A percentile compares a stretch with the other conserved stretches of the same genome.
phyloP scores from a whole-genome alignment of 495 filamentous ascomycete genomes.

The Lentithecium fluviatile region DNA sequence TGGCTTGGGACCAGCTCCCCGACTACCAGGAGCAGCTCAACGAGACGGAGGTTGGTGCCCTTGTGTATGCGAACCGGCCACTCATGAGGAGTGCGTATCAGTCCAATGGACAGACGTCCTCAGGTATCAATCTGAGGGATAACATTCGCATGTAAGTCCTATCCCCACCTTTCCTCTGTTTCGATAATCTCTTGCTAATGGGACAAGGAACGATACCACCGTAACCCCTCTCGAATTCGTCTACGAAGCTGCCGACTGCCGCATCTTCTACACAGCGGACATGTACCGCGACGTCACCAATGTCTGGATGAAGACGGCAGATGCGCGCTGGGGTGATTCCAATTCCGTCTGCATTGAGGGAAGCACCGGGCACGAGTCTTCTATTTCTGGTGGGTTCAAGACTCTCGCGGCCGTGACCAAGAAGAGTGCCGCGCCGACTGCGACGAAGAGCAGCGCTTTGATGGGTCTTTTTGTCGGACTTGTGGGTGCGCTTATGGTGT shows the following conservation, averaged over 20 bases:
- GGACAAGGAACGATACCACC: slow-evolving; percentile 8
- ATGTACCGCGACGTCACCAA: slow-evolving; percentile 17
- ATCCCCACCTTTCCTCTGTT: neutral
- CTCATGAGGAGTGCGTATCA: slow-evolving; percentile 18
- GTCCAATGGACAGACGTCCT: neutral
- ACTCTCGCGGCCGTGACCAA: neutral
- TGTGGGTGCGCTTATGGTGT: slow-evolving; percentile 1
- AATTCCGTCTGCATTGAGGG: slow-evolving; percentile 27
- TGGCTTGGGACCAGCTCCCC: slow-evolving; percentile 4
- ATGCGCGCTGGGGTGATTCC: slow-evolving; percentile 34
- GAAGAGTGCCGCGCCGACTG: neutral
- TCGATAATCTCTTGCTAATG: neutral
- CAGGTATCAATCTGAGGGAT: slow-evolving; percentile 32
- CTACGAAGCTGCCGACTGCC: slow-evolving; percentile 37
- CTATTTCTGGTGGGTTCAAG: slow-evolving; percentile 6
- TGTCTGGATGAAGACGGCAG: slow-evolving; percentile 32
- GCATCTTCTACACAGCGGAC: slow-evolving; percentile 31
- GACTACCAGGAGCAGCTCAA: slow-evolving; percentile 18
- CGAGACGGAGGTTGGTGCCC: slow-evolving; percentile 23
- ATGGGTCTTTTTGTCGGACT: neutral
- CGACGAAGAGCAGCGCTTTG: neutral
- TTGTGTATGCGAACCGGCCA: slow-evolving; percentile 20
- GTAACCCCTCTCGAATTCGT: slow-evolving; percentile 32
- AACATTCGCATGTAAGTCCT: slow-evolving; percentile 17
- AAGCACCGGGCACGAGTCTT: slow-evolving; percentile 13